Conservation (phyloP, 1,139 yeast genomes). For the Pichia sp. region DNA sequence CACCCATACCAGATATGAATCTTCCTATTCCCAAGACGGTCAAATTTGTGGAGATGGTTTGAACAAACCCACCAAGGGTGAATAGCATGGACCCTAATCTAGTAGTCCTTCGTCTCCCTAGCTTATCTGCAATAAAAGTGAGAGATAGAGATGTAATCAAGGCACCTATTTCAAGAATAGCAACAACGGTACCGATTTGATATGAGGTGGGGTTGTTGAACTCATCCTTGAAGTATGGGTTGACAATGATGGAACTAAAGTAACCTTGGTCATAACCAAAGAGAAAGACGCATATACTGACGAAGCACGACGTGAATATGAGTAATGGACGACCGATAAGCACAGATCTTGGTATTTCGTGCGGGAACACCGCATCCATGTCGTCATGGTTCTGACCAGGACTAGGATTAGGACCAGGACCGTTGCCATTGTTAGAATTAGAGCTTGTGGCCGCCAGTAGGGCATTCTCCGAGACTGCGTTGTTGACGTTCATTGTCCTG, state of each 20-base stretch:
- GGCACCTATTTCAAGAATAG: constrained; percentile 83
- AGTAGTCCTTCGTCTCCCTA: constrained; percentile 78
- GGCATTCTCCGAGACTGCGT: too few relatives aligned
- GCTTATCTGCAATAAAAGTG: constrained; percentile 65
- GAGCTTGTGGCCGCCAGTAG: too few relatives aligned
- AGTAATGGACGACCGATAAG: constrained; percentile 48
- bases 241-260: constrained; percentile 57
- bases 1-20: constrained; percentile 77
- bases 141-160: constrained; percentile 68
- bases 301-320: constrained; percentile 52
- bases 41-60: constrained; percentile 49
- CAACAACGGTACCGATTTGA: constrained; percentile 72
- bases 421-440: not conserved
- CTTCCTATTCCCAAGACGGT: constrained; percentile 60
- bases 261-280: constrained; percentile 62
- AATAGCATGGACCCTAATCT: constrained; percentile 76
- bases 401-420: too few relatives aligned
- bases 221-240: constrained; percentile 63
- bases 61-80: constrained; percentile 74
- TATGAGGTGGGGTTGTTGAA: constrained; percentile 66
- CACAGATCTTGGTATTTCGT: constrained; percentile 27
- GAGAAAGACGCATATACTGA: constrained; percentile 50
- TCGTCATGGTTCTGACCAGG: not conserved
- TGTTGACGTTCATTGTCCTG: too few relatives aligned
- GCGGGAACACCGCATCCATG: constrained; percentile 14